Evolutionary conservation across 208 protist species (phyloP).

Genomic region (Porcisia hertigi): DNA sequence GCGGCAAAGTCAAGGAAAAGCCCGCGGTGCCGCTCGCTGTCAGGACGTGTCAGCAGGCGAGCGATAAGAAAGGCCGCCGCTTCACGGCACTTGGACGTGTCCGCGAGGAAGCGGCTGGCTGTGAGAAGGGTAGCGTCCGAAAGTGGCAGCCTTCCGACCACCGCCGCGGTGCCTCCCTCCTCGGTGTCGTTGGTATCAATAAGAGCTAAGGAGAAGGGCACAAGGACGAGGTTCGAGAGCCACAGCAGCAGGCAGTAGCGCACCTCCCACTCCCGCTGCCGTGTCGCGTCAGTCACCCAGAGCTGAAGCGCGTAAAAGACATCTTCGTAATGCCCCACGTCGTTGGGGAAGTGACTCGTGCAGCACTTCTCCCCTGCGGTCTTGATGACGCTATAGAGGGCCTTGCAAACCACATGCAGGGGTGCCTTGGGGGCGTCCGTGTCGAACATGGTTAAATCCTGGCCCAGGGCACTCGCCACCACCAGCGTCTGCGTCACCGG

Average conservation of each 20-base stretch:
- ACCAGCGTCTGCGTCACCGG: conserved; percentile 14
- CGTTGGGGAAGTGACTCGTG: conserved; percentile 94
- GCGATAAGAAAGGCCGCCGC: conserved; percentile 90
- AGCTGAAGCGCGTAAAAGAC: conserved; percentile 80
- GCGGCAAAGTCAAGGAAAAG: conserved; percentile 69
- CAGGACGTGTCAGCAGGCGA: conserved; percentile 90
- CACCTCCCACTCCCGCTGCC: conserved; percentile 92
- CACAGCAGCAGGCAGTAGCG: conserved; percentile 97
- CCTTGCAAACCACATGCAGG: conserved; percentile 73
- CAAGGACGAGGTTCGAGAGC: conserved; percentile 95
- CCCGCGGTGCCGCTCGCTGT: conserved; percentile 66
- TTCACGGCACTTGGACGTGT: conserved; percentile 91
- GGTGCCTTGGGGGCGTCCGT: conserved; percentile 64
- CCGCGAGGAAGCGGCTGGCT: conserved; percentile 70
- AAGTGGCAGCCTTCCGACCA: conserved; percentile 35
- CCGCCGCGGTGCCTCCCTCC: not conserved
- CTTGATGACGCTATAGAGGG: conserved; percentile 94
- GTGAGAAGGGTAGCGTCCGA: conserved; percentile 76
- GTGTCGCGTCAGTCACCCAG: conserved; percentile 51
- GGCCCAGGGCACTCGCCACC: conserved; percentile 39
- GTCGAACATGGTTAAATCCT: conserved; percentile 84
- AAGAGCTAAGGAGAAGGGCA: conserved; percentile 95
- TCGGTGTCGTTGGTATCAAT: conserved; percentile 77
- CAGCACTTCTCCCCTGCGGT: conserved; percentile 94
- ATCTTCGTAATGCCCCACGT: conserved; percentile 86